Base-by-base conservation (phyloP, 495 filamentous ascomycete genomes). In the Hyaloscypha variabilis region DNA sequence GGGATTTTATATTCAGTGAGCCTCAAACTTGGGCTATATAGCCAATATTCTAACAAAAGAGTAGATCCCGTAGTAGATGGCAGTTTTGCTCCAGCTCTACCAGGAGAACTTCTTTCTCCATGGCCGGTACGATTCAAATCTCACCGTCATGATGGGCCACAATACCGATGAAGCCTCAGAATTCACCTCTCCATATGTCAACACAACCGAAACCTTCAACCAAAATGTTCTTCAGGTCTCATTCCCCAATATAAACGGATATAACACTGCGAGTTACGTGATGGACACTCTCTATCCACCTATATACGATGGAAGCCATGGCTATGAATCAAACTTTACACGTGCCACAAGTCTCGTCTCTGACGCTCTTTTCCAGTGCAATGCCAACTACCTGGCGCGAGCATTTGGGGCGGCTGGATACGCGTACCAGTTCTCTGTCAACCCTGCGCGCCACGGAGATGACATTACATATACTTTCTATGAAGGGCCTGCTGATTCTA, bases 11-110 rank as follows among this genome's bases (percentile, higher is more conserved):
- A 0, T n/a, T n/a, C n/a, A n/a, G n/a, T n/a, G n/a, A n/a, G n/a
- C n/a, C n/a, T n/a, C n/a, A n/a, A n/a, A n/a, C n/a, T n/a, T n/a
- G n/a, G n/a, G n/a, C n/a, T n/a, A n/a, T n/a, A n/a, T n/a, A n/a
- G n/a, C n/a, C n/a, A n/a, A n/a, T n/a, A n/a, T n/a, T n/a, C n/a
- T n/a, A n/a, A n/a, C n/a, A n/a, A n/a, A n/a, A n/a, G n/a, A 90
- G 84, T 66, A n/a, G 83, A 83, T 0, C 85, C 86, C 3, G 78
- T 79, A 0, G 82, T 87, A 8, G 88, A 91, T 71, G 87, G 84
- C 11, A 67, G 72, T 14, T 87, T 87, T 65, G 83, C 85, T 1
- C 85, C 85, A 1, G 78, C 74, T 3, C 64, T 84, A 17, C 84
- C 86, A 8, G 79, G 82, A 8, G 77, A 82, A 50, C 74, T 88